These are phyloP conservation scores for Ilyonectria destructans DNA, from an alignment of 2,329 filamentous ascomycete genomes.

Conservation along the genomic window DNA sequence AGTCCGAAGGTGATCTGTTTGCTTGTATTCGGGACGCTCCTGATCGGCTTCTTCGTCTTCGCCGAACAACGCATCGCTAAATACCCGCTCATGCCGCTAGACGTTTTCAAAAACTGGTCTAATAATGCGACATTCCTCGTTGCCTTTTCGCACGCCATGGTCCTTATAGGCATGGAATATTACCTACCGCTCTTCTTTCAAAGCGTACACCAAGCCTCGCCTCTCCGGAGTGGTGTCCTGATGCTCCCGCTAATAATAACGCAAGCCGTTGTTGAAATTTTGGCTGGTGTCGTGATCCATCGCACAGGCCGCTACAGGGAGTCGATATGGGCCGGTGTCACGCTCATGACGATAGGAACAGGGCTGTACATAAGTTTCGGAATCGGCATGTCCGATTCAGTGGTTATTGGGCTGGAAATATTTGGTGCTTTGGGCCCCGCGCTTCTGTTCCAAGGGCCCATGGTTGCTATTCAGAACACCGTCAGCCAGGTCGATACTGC, in stretches of 20 bases:
- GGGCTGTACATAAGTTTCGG: slow-evolving; percentile 20
- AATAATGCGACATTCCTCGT: slow-evolving; percentile 19
- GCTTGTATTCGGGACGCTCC: slow-evolving; percentile 15
- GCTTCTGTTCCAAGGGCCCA: slow-evolving; percentile 18
- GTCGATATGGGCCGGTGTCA: slow-evolving; percentile 10
- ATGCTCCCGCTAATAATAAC: slow-evolving; percentile 22
- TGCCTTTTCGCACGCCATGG: slow-evolving; percentile 16
- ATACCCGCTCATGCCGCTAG: slow-evolving; percentile 28
- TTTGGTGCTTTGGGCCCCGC: slow-evolving; percentile 16
- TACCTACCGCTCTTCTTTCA: slow-evolving; percentile 31
- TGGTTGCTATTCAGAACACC: slow-evolving; percentile 62
- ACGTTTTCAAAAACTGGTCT: slow-evolving; percentile 13
- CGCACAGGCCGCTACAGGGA: slow-evolving; percentile 19
- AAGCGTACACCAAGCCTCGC: slow-evolving; percentile 20
- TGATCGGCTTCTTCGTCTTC: slow-evolving; percentile 17
- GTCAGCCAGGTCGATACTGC: slow-evolving; percentile 72
- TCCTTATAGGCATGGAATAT: slow-evolving; percentile 13
- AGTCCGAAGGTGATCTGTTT: slow-evolving; percentile 24
- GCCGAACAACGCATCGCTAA: slow-evolving; percentile 20
- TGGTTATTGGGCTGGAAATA: slow-evolving; percentile 14
- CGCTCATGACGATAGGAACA: slow-evolving; percentile 12
- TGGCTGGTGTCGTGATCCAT: slow-evolving; percentile 11
- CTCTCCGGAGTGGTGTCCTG: slow-evolving; percentile 10
- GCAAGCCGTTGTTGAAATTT: slow-evolving; percentile 13
- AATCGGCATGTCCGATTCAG: slow-evolving; percentile 3